Conservation (phyloP, 1,139 yeast genomes). For the Candida sanyaensis region DNA sequence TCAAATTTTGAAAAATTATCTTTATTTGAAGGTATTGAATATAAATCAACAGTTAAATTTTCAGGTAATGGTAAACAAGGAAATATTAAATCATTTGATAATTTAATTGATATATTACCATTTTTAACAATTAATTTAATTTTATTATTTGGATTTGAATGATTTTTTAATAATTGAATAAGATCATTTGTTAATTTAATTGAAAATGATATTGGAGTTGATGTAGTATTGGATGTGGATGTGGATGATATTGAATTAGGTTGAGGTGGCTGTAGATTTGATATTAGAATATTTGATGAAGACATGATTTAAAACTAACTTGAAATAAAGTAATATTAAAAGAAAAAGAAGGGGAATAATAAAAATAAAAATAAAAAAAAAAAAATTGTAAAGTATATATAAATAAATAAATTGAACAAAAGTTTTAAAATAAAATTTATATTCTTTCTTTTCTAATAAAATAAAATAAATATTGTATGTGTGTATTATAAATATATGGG, state of each 20-base stretch:
- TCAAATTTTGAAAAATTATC: conserved; percentile 16
- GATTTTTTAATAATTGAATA: conserved; percentile 20
- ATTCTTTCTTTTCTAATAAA: too few relatives aligned
- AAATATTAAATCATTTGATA: conserved; percentile 28
- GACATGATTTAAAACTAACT: not conserved
- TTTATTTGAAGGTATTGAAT: conserved; percentile 16
- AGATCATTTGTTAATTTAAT: conserved; percentile 30
- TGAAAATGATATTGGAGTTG: conserved; percentile 18
- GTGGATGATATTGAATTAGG: not conserved
- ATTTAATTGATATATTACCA: conserved; percentile 35
- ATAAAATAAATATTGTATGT: too few relatives aligned
- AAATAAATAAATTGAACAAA: too few relatives aligned
- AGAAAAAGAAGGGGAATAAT: too few relatives aligned
- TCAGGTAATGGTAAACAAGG: conserved; percentile 41
- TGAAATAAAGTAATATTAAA: too few relatives aligned
- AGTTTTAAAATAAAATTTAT: too few relatives aligned
- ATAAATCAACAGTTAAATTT: conserved; percentile 38
- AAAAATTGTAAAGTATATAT: too few relatives aligned
- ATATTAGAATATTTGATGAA: conserved; percentile 7
- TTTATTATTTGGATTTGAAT: conserved; percentile 14
- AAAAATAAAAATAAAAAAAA: too few relatives aligned
- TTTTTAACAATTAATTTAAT: conserved; percentile 40
- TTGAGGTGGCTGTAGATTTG: conserved; percentile 7
- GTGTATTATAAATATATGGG: too few relatives aligned
- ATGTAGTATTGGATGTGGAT: not conserved